Conservation (phyloP, 805 yeast genomes). For the Suhomyces canberraensis region DNA sequence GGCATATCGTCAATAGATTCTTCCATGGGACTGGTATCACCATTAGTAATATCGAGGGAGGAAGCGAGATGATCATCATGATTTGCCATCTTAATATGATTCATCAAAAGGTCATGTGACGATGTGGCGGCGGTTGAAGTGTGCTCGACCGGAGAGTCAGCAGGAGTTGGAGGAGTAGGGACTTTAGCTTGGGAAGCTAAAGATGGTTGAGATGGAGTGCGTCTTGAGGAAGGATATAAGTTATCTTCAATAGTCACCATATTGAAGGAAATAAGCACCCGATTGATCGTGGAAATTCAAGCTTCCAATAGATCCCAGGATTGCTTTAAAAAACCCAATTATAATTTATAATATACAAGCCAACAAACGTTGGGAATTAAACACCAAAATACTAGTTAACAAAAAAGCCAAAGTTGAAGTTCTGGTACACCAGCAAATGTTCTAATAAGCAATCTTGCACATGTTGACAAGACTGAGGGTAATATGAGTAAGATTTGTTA, state of each 20-base stretch:
- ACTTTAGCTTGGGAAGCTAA: not conserved
- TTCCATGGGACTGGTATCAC: conserved; percentile 4
- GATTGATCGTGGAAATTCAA: conserved; percentile 8
- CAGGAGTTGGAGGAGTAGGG: conserved; percentile 5
- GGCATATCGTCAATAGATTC: conserved; percentile 26
- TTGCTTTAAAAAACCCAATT: not conserved
- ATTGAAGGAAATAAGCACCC: conserved; percentile 3
- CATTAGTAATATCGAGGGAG: conserved; percentile 8
- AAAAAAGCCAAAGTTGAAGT: not conserved
- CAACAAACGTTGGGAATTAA: not conserved
- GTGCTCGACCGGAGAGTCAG: not conserved
- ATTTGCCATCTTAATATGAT: conserved; percentile 1
- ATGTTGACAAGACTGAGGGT: not conserved
- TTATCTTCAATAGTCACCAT: conserved; percentile 14
- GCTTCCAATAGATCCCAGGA: conserved; percentile 2
- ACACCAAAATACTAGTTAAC: not conserved
- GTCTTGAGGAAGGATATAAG: conserved; percentile 7
- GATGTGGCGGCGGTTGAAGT: not conserved
- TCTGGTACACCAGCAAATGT: not conserved
- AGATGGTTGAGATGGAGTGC: not conserved
- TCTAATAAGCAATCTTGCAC: not conserved
- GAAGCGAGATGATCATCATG: not conserved
- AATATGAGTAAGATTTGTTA: too few relatives aligned
- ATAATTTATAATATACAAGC: conserved; percentile 1
- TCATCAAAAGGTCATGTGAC: conserved; percentile 7